These are phyloP conservation scores for Kalanchoe fedtschenkoi DNA, from an alignment of 164 flowering plant genomes.

Conservation along the genomic window DNA sequence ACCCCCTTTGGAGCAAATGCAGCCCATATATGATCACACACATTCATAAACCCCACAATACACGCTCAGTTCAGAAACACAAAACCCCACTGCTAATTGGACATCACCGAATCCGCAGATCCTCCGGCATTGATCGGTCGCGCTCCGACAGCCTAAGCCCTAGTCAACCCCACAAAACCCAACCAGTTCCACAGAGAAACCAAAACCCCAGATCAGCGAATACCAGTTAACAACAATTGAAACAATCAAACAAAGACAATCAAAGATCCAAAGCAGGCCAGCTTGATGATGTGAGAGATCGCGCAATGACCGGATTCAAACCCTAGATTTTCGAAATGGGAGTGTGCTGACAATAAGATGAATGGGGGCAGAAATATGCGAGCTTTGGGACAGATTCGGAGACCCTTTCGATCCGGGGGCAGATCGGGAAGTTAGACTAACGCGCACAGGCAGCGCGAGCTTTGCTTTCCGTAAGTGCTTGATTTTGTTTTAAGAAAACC, in stretches of 20 bases:
- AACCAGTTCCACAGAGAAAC: neutral
- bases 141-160: no score
- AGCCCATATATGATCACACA: neutral
- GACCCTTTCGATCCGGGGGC: neutral
- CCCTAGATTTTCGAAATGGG: no score
- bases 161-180: neutral
- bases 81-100: no score
- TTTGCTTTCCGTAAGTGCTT: neutral
- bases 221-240: no score
- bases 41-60: neutral
- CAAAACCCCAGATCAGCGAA: neutral
- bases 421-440: neutral
- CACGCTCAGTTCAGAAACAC: neutral
- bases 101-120: no score
- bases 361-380: no score
- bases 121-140: no score
- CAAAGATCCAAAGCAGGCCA: neutral
- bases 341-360: no score
- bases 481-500: neutral
- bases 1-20: neutral
- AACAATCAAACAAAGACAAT: neutral
- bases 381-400: no score
- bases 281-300: no score
- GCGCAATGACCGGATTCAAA: no score
- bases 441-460: neutral